These are phyloP conservation scores for Musa itinerans DNA, from an alignment of 176 grass and related monocot genomes.

Conservation along the genomic window DNA sequence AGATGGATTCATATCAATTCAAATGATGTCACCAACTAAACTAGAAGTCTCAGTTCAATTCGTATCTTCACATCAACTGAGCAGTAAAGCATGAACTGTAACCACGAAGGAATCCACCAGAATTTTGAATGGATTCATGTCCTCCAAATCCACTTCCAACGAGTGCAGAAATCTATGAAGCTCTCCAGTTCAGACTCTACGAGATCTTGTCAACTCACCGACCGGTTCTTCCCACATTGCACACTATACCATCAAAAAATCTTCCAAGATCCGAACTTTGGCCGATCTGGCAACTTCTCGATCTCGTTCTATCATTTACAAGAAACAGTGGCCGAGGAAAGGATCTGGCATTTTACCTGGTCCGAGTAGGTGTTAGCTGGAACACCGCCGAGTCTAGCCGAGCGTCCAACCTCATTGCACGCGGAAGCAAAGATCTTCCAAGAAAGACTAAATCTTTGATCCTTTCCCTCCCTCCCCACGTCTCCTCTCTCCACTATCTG, in stretches of 20 bases:
- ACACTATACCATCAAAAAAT: not conserved
- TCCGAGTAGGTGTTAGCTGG: constrained; percentile 88
- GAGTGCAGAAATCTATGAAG: not conserved
- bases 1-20: not conserved
- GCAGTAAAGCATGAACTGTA: no score
- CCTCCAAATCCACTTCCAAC: not conserved
- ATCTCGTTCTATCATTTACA: not conserved
- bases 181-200: not conserved
- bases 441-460: constrained; percentile 15
- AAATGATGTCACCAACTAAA: not conserved
- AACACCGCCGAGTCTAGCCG: constrained; percentile 75
- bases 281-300: not conserved
- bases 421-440: not conserved
- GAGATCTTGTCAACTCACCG: not conserved
- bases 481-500: not conserved
- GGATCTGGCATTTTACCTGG: constrained; percentile 53
- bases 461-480: not conserved
- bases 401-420: constrained; percentile 55
- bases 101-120: not conserved
- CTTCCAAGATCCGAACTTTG: not conserved
- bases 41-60: not conserved
- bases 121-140: not conserved
- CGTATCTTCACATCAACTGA: not conserved
- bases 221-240: not conserved
- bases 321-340: not conserved